Evolutionary conservation across 176 grass and related monocot genomes (phyloP), one percentile per base, ranked within the genome.

Genomic region (Chrysopogon serrulatus): DNA sequence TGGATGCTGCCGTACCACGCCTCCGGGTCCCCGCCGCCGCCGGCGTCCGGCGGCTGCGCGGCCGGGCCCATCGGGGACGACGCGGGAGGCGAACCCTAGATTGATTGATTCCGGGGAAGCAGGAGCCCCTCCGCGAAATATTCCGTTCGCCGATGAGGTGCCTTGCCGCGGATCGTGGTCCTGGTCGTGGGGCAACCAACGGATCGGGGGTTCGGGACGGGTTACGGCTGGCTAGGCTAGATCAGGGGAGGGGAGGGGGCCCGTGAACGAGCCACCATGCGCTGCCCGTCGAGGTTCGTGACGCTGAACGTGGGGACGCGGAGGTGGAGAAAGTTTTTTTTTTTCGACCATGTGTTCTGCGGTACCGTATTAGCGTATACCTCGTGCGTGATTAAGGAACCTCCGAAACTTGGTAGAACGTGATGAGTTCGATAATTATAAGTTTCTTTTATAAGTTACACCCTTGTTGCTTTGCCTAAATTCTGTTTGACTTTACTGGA

Each of bases 1-100:
- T 99, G 96, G 68, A 99, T 99, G 89, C 87, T 99, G 30, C 96
- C 96, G 73, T 99, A 96, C 96, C 96, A 98, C 76, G 92, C 90
- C 65, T 82, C 65, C 51, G 91, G 91, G 42, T 94, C 88, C 83
- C 78, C 78, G 76, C 76, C 87, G 74, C 84, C 82, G 78, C 87
- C 79, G 4, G 87, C 33, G 54, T 81, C 87, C 35, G 87, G 90
- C 49, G 93, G 57, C 57, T 73, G 80, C 65, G 91, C 77, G 39
- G 64, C 47, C 19, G 85, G 60, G 23, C 16, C 72, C 82, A 86
- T 83, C 73, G 73, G 30, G 8, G 35, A 26, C 53, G 63, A 21
- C 62, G 40, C 13, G 53, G 26, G 37, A 19, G 15, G 21, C 73
- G 31, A 92, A 92, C 79, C 90, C 86, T 92, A 88, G 86, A n/a